Evolutionary conservation across 2,329 filamentous ascomycete genomes (phyloP), one percentile per base, ranked within the genome.

Genomic region (Aspergillus brasiliensis): DNA sequence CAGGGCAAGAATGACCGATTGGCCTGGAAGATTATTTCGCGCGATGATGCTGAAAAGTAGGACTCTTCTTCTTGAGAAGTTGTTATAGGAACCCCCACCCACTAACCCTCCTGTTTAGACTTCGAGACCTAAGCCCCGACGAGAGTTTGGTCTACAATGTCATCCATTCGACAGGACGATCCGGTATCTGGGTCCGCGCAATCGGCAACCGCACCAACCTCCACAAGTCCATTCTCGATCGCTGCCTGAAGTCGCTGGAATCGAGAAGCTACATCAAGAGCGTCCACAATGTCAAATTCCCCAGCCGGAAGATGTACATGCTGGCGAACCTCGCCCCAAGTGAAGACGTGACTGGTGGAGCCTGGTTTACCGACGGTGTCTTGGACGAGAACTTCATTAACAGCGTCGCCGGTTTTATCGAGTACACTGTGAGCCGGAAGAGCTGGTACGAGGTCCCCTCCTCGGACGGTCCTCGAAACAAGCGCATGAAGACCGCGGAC

Each of bases 291-390:
- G 92, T 96, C 77, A 92, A 96, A 78, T 89, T 91, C 72, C 91
- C 92, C 27, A 91, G 89, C 66, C 90, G 95, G 73, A 97, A 96
- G 79, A 97, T 96, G 85, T 99, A 95, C 82, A 96, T 99, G 84
- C 88, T 97, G 71, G 87, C 89, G 56, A 88, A 89, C 63, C 85
- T 99, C 62, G 86, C 88, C 10, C 94, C 95, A 0, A 91, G 89
- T 56, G 93, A 97, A 63, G 90, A 95, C 62, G 91, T 96, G 49
- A 96, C 92, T 0, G 95, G 95, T 51, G 95, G 95, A 1, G 90
- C 92, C 8, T 99, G 94, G 91, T 97, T 95, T 75, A 93, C 91
- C 7, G 92, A 97, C 64, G 91, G 92, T 55, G 90, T 93, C 65
- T 84, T 98, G 11, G 95, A 99, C 76, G 88, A 91, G 65, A 90